Evolutionary conservation across 1,139 yeast species (phyloP).

Genomic region (Suhomyces maxii): DNA sequence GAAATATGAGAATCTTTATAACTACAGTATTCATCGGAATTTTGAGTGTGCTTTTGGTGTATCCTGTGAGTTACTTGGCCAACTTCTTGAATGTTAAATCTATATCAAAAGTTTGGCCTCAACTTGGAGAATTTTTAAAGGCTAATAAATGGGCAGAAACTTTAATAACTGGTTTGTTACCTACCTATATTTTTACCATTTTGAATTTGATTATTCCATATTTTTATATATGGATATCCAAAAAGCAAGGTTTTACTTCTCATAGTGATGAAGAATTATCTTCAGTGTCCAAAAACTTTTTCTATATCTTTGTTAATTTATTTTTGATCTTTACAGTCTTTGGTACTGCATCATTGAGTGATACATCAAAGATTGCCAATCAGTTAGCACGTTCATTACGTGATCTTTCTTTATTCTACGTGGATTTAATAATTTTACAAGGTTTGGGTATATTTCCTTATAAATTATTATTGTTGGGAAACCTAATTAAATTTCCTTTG

Average conservation of each 20-base stretch:
- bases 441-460: slow-evolving; percentile 81
- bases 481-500: slow-evolving; percentile 27
- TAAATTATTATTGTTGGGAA: slow-evolving; percentile 56
- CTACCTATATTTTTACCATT: slow-evolving; percentile 71
- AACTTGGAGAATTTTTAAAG: slow-evolving; percentile 61
- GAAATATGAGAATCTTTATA: slow-evolving; percentile 57
- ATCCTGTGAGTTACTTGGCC: slow-evolving; percentile 74
- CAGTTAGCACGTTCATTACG: slow-evolving; percentile 71
- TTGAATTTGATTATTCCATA: slow-evolving; percentile 69
- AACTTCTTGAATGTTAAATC: slow-evolving; percentile 68
- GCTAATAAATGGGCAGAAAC: slow-evolving; percentile 59
- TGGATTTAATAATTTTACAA: slow-evolving; percentile 70
- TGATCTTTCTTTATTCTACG: slow-evolving; percentile 69
- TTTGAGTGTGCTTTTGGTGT: slow-evolving; percentile 64
- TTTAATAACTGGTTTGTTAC: slow-evolving; percentile 74
- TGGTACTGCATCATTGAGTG: slow-evolving; percentile 76
- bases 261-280: slow-evolving; percentile 76
- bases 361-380: slow-evolving; percentile 71
- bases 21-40: slow-evolving; percentile 66
- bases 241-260: slow-evolving; percentile 69
- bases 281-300: slow-evolving; percentile 73
- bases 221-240: slow-evolving; percentile 64
- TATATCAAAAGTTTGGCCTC: slow-evolving; percentile 71
- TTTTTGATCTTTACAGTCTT: slow-evolving; percentile 78
- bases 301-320: slow-evolving; percentile 74